Conservation (phyloP, 257 asterid genomes). For the Nicotiana benthamiana region DNA sequence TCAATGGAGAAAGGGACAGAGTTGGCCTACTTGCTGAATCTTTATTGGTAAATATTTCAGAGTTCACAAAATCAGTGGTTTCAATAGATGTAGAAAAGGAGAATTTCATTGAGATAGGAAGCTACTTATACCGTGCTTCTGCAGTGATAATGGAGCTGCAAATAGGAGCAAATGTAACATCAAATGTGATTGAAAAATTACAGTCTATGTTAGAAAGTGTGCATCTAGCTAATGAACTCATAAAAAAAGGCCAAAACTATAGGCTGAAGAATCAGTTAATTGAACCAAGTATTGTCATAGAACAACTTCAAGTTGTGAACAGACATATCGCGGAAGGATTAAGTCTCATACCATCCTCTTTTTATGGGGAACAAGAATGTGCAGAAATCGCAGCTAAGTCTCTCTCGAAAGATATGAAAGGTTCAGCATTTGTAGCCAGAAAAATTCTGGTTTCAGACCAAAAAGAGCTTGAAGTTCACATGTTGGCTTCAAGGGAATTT, state of each 20-base stretch:
- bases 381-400: constrained; percentile 45
- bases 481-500: constrained; percentile 4
- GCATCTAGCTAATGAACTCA: constrained; percentile 33
- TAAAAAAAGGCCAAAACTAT: constrained; percentile 22
- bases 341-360: constrained; percentile 31
- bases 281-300: constrained; percentile 23
- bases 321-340: constrained; percentile 51
- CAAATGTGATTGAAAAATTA: constrained; percentile 35
- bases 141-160: constrained; percentile 48
- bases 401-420: constrained; percentile 54
- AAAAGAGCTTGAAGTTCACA: constrained; percentile 9
- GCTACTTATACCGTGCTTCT: constrained; percentile 59
- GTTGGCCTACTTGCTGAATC: constrained; percentile 29
- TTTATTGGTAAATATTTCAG: constrained; percentile 35
- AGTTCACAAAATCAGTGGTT: constrained; percentile 31
- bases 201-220: constrained; percentile 36
- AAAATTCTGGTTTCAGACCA: constrained; percentile 11
- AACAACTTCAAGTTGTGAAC: constrained; percentile 43
- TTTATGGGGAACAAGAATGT: constrained; percentile 37
- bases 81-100: constrained; percentile 40
- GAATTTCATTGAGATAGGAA: constrained; percentile 41
- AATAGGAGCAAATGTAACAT: constrained; percentile 29
- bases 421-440: constrained; percentile 21
- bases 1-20: constrained; percentile 28
- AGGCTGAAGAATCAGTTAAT: constrained; percentile 11